Evolutionary conservation across 2,329 filamentous ascomycete species (phyloP).

Genomic region (Fusarium sororula): DNA sequence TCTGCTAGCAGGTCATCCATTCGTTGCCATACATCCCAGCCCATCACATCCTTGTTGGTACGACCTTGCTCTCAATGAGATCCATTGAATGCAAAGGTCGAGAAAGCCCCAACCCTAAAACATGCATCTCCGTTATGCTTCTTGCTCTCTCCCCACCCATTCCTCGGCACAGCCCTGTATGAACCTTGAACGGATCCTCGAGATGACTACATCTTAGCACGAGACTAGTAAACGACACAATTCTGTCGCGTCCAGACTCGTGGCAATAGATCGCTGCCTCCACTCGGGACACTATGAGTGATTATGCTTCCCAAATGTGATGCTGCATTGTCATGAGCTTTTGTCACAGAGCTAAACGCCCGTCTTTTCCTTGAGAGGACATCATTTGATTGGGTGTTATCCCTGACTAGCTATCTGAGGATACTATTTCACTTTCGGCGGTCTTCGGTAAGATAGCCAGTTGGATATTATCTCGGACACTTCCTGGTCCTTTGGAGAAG

Average conservation of each 20-base stretch:
- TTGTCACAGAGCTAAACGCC: conserved; percentile 24
- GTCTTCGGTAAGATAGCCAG: conserved; percentile 4
- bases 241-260: conserved; percentile 34
- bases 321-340: conserved; percentile 22
- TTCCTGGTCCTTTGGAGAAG: neutral
- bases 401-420: neutral
- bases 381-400: neutral
- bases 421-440: neutral
- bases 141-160: conserved; percentile 20
- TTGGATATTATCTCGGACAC: neutral
- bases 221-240: conserved; percentile 10
- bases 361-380: conserved; percentile 5
- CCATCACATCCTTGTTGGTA: conserved; percentile 17
- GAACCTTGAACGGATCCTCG: neutral
- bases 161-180: neutral
- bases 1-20: conserved; percentile 18
- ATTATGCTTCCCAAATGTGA: neutral
- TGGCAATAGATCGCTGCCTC: conserved; percentile 3
- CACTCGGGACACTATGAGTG: conserved; percentile 3
- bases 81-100: conserved; percentile 10
- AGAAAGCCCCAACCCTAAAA: conserved; percentile 32
- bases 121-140: conserved; percentile 39
- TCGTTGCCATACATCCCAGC: conserved; percentile 12
- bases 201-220: neutral
- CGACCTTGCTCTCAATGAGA: conserved; percentile 16